phyloP scores from a whole-genome alignment of 169 alveolate species.

The Plasmodium yoelii region DNA sequence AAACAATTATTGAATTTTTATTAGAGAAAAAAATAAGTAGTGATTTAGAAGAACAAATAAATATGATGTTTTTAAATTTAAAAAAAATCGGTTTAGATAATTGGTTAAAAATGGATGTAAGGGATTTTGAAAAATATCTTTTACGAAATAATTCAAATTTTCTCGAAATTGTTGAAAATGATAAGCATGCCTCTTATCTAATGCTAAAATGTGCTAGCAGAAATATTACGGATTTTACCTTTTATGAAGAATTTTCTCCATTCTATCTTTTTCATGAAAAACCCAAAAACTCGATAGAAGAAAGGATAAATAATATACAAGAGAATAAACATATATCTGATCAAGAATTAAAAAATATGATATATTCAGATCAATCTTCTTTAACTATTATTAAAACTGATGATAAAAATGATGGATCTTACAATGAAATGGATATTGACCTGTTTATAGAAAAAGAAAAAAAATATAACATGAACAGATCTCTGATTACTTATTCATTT shows the following conservation, averaged over 20 bases:
- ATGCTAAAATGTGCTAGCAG: conserved; percentile 76
- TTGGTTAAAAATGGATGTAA: conserved; percentile 72
- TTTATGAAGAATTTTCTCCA: conserved; percentile 75
- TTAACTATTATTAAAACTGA: conserved; percentile 27
- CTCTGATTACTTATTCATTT: conserved; percentile 54
- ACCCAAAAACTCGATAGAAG: conserved; percentile 67
- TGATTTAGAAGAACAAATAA: conserved; percentile 67
- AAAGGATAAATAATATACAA: conserved; percentile 45
- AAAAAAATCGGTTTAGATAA: conserved; percentile 69
- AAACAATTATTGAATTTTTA: conserved; percentile 63
- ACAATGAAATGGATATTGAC: conserved; percentile 70
- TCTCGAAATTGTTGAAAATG: conserved; percentile 45
- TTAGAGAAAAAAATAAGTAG: conserved; percentile 52
- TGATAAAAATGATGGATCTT: background rate
- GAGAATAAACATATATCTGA: conserved; percentile 70
- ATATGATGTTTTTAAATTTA: conserved; percentile 73
- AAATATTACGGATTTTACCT: conserved; percentile 66
- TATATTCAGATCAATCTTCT: conserved; percentile 32
- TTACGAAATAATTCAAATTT: conserved; percentile 65
- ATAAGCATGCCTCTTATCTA: conserved; percentile 36
- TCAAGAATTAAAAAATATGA: conserved; percentile 67
- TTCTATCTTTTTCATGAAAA: conserved; percentile 70
- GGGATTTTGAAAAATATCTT: conserved; percentile 68
- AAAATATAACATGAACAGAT: conserved; percentile 65
- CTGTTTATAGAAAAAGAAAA: conserved; percentile 69